These are phyloP conservation scores for Asterophora lycoperdoides DNA, from an alignment of 768 basidiomycete species.

Conservation along the genomic window DNA sequence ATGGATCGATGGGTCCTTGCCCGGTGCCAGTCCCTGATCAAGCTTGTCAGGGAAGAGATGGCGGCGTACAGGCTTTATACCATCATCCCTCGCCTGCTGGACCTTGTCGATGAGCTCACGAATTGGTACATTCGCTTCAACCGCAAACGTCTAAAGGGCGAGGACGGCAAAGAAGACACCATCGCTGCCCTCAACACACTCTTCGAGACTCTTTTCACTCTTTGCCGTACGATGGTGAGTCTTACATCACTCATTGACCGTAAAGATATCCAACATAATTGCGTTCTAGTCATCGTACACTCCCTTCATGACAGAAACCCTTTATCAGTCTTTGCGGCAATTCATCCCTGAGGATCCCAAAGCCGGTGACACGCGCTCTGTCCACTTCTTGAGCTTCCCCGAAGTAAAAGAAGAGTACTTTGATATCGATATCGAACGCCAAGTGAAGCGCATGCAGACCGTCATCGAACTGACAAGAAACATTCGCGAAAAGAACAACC, in stretches of 20 bases:
- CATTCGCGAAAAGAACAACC: slow-evolving; percentile 79
- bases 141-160: slow-evolving; percentile 91
- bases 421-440: slow-evolving; percentile 87
- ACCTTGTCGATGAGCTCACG: slow-evolving; percentile 92
- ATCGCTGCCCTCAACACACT: slow-evolving; percentile 87
- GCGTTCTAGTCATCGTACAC: slow-evolving; percentile 85
- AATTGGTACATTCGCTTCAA: slow-evolving; percentile 99
- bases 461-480: slow-evolving; percentile 91
- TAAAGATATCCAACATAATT: slow-evolving; percentile 2
- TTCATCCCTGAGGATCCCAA: slow-evolving; percentile 77
- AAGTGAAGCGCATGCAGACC: slow-evolving; percentile 91
- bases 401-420: slow-evolving; percentile 93
- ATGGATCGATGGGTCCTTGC: slow-evolving; percentile 99
- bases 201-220: slow-evolving; percentile 91
- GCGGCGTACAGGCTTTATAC: slow-evolving; percentile 96
- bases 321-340: slow-evolving; percentile 86
- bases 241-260: not conserved
- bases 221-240: slow-evolving; percentile 90
- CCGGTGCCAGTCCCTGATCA: slow-evolving; percentile 94
- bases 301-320: slow-evolving; percentile 94
- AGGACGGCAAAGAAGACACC: slow-evolving; percentile 87
- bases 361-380: slow-evolving; percentile 78
- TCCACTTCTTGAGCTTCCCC: slow-evolving; percentile 96
- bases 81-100: slow-evolving; percentile 90
- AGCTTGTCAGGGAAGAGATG: slow-evolving; percentile 91